Evolutionary conservation across 2,329 filamentous ascomycete genomes (phyloP).

Genomic region (Trematosphaeria pertusa): DNA sequence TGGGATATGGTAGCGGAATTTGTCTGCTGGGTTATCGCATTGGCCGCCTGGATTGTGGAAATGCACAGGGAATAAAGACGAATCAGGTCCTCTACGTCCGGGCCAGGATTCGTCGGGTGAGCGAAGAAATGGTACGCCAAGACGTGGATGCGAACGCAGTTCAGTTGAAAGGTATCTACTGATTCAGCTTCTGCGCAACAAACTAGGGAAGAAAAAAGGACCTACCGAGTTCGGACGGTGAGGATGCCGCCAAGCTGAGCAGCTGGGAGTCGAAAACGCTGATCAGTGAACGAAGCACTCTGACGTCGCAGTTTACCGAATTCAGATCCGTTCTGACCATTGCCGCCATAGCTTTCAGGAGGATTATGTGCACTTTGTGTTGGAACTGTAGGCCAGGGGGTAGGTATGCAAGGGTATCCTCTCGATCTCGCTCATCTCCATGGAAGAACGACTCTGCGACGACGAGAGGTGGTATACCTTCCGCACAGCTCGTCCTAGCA

Average conservation of each 20-base stretch:
- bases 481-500: slow-evolving; percentile 37
- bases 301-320: slow-evolving; percentile 36
- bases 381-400: slow-evolving; percentile 41
- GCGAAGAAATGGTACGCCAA: slow-evolving; percentile 48
- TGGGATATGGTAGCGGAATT: slow-evolving; percentile 37
- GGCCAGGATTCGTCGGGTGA: slow-evolving; percentile 31
- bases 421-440: slow-evolving; percentile 39
- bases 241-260: slow-evolving; percentile 33
- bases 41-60: slow-evolving; percentile 36
- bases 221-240: slow-evolving; percentile 42
- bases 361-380: slow-evolving; percentile 42
- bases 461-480: slow-evolving; percentile 43
- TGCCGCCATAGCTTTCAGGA: slow-evolving; percentile 41
- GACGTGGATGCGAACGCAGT: slow-evolving; percentile 44
- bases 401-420: slow-evolving; percentile 41
- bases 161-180: slow-evolving; percentile 41
- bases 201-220: too few species aligned
- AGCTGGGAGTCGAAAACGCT: slow-evolving; percentile 46
- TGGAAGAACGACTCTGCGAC: slow-evolving; percentile 43
- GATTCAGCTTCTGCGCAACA: slow-evolving; percentile 28
- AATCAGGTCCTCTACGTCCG: slow-evolving; percentile 35
- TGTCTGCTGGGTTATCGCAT: slow-evolving; percentile 26
- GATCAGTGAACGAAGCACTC: slow-evolving; percentile 42
- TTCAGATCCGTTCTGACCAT: slow-evolving; percentile 44
- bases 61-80: slow-evolving; percentile 43